Conservation (phyloP, 305 asterid species). For the Fraxinus angustifolia region DNA sequence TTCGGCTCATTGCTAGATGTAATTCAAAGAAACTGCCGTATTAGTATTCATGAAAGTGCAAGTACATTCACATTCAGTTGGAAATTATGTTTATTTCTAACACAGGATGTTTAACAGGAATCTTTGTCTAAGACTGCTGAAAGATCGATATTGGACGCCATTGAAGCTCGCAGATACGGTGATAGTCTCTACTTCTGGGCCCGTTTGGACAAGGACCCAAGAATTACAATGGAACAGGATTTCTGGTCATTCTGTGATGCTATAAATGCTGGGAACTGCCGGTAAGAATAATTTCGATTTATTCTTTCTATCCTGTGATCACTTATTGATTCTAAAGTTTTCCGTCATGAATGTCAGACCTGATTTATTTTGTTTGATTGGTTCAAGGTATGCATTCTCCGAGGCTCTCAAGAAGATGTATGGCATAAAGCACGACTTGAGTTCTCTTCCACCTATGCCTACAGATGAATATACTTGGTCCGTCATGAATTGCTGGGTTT, state of each 20-base stretch:
- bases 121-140: conserved; percentile 68
- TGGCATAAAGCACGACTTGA: conserved; percentile 60
- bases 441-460: conserved; percentile 80
- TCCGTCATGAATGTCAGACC: background rate
- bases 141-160: conserved; percentile 53
- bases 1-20: background rate
- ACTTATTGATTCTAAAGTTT: background rate
- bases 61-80: background rate
- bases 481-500: conserved; percentile 88
- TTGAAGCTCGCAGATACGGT: conserved; percentile 69
- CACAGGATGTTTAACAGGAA: conserved; percentile 41
- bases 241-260: conserved; percentile 96
- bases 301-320: background rate
- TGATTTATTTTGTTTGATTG: conserved; percentile 23
- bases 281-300: conserved; percentile 43
- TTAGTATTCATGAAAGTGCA: background rate
- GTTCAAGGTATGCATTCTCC: conserved; percentile 63
- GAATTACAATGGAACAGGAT: conserved; percentile 51
- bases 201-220: conserved; percentile 60
- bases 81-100: conserved; percentile 9
- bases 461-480: conserved; percentile 75
- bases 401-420: conserved; percentile 82
- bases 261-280: conserved; percentile 87
- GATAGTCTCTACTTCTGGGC: conserved; percentile 82
- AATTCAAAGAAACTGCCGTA: background rate